Conservation (phyloP, 805 yeast genomes). For the Candida odintsovae region DNA sequence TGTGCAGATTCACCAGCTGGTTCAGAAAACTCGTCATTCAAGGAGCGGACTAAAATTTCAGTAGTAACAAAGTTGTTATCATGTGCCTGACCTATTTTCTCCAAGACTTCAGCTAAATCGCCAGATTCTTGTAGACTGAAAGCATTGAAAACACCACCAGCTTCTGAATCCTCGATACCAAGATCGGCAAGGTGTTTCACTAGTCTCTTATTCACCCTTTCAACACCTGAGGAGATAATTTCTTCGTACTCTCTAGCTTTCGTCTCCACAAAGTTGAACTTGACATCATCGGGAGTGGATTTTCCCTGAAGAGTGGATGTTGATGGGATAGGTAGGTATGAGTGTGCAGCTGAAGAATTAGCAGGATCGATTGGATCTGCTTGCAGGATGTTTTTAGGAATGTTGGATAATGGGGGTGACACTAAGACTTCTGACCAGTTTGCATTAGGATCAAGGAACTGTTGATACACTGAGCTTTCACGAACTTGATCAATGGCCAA, state of each 20-base stretch:
- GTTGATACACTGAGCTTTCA: slow-evolving; percentile 58
- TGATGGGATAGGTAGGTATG: slow-evolving; percentile 58
- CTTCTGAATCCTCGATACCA: slow-evolving; percentile 60
- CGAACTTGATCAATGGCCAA: slow-evolving; percentile 49
- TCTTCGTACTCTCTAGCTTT: slow-evolving; percentile 40
- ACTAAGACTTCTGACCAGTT: slow-evolving; percentile 76
- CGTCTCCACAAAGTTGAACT: slow-evolving; percentile 36
- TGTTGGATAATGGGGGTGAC: slow-evolving; percentile 45
- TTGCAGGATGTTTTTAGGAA: slow-evolving; percentile 48
- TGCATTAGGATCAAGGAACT: slow-evolving; percentile 86
- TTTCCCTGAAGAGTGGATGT: slow-evolving; percentile 22
- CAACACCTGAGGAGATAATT: slow-evolving; percentile 42
- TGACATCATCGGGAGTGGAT: slow-evolving; percentile 30
- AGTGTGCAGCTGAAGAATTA: slow-evolving; percentile 50
- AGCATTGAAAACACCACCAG: slow-evolving; percentile 63
- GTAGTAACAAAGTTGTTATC: slow-evolving; percentile 61
- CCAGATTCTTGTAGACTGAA: slow-evolving; percentile 43
- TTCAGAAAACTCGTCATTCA: slow-evolving; percentile 57
- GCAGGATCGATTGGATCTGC: slow-evolving; percentile 61
- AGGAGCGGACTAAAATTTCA: slow-evolving; percentile 41
- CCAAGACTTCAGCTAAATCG: slow-evolving; percentile 49
- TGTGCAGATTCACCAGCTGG: slow-evolving; percentile 71
- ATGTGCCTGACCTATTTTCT: slow-evolving; percentile 78
- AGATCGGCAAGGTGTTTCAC: slow-evolving; percentile 46
- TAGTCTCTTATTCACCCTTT: slow-evolving; percentile 50